Percentiles rank a stretch among this genome's conserved stretches.
Evolutionary conservation across 345 rosid genomes (phyloP).

Genomic region (Barbarea vulgaris): DNA sequence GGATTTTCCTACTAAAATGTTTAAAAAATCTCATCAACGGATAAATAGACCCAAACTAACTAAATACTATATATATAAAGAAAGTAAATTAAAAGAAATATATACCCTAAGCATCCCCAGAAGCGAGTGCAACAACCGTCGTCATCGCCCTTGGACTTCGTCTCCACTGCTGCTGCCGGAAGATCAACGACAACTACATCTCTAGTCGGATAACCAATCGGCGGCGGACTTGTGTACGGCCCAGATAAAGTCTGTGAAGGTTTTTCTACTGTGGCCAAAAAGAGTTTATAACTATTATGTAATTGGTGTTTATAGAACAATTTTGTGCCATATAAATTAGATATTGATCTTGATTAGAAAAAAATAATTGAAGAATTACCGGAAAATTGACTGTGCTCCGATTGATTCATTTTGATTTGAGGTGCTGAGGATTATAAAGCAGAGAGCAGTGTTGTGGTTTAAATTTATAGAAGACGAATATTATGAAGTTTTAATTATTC

Average conservation of each 20-base stretch:
- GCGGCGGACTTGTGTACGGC: conserved; percentile 46
- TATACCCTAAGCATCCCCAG: no score
- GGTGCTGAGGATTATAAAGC: conserved; percentile 10
- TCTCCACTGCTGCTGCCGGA: conserved; percentile 42
- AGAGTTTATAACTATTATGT: not conserved
- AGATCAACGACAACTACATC: conserved; percentile 32
- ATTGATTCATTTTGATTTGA: conserved; percentile 36
- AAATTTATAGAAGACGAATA: conserved; percentile 17
- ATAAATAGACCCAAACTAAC: no score
- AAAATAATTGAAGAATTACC: conserved; percentile 9
- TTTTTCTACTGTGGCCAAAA: conserved; percentile 33
- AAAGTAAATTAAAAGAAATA: not conserved
- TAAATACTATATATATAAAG: no score
- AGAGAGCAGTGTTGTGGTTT: conserved; percentile 7
- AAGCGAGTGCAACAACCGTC: no score
- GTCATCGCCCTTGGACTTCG: conserved; percentile 69
- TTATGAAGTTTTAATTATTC: not conserved
- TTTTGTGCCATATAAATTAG: not conserved
- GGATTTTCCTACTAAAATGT: no score
- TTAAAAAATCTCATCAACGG: no score
- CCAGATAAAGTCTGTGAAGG: conserved; percentile 34
- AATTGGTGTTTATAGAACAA: not conserved
- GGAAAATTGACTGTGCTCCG: conserved; percentile 37
- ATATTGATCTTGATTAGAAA: not conserved
- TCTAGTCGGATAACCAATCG: conserved; percentile 62